Percentiles rank a stretch among this genome's conserved stretches.
Evolutionary conservation across 768 basidiomycete genomes (phyloP).

Genomic region (Leucosporidium yakuticum): DNA sequence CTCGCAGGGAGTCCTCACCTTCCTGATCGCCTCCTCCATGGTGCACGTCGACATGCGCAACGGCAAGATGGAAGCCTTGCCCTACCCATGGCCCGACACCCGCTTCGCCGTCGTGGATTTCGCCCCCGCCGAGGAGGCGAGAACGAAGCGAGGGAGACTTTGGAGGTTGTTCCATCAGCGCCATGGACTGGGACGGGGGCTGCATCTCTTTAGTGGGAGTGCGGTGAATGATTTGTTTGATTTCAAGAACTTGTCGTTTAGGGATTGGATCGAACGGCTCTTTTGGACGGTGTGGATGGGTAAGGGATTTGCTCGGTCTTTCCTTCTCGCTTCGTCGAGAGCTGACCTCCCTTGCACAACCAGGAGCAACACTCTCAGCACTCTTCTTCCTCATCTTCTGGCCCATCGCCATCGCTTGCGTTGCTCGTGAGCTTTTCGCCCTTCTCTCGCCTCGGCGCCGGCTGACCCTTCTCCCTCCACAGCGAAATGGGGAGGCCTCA

Average conservation of each 20-base stretch:
- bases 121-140: conserved; percentile 16
- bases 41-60: conserved; percentile 35
- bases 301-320: neutral
- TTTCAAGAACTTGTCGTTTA: conserved; percentile 2
- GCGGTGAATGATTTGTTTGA: conserved; percentile 33
- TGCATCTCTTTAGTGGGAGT: conserved; percentile 32
- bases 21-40: conserved; percentile 31
- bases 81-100: conserved; percentile 18
- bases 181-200: conserved; percentile 23
- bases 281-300: conserved; percentile 31
- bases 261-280: conserved; percentile 8
- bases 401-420: conserved; percentile 36
- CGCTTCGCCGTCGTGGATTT: conserved; percentile 24
- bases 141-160: neutral
- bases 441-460: neutral
- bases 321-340: neutral
- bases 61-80: conserved; percentile 14
- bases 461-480: neutral
- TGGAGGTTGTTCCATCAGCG: conserved; percentile 29
- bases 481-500: conserved; percentile 29
- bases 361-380: conserved; percentile 30
- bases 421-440: conserved; percentile 27
- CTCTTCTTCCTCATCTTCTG: conserved; percentile 35
- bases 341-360: neutral
- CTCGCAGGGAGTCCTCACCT: conserved; percentile 32